Base-by-base conservation (phyloP, 257 asterid genomes). In the Nicotiana undulata region DNA sequence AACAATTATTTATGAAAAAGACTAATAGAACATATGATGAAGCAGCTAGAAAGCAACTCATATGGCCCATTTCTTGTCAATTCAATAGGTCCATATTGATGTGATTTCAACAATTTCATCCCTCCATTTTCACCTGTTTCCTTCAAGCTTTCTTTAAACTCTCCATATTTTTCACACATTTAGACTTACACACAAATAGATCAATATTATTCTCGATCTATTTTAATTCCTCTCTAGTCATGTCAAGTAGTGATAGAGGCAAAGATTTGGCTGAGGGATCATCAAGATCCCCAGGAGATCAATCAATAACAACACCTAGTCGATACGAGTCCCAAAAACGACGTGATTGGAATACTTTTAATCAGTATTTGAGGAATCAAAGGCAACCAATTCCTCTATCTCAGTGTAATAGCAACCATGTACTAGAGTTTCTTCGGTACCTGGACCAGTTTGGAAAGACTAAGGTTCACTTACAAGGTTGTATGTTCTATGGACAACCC, bases 261-360 rank as follows among this genome's bases (percentile, higher is more conserved):
- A 64, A 49, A 63, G 82, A 79, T 18, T 51, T 64, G 8, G 82
- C 2, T 0, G 76, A 32, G 34, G 44, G 24, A 68, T 63, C 82
- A 0, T 32, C 26, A 9, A 56, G 59, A 59, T 59, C 56, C 24
- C 40, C 55, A 0, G 13, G 82, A 0, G 74, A 28, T 37, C 29
- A 20, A 1, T 22, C 64, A 29, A 28, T 53, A 53, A 70, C 77
- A 7, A 40, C 46, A 20, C 82, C 53, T 12, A 79, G 76, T 56
- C 82, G 82, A 9, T 79, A 79, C 0, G 82, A 64, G 12, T 79
- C 82, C 15, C 77, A 79, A 0, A 79, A 79, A 46, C 29, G 65
- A 0, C 82, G 82, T 15, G 82, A 79, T 31, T 79, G 82, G 82
- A 79, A 64, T 20, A 79, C 82, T 16, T 79, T 79, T 63, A 68